Evolutionary conservation across 495 filamentous ascomycete species (phyloP).

Genomic region (Tetracladium marchalianum): DNA sequence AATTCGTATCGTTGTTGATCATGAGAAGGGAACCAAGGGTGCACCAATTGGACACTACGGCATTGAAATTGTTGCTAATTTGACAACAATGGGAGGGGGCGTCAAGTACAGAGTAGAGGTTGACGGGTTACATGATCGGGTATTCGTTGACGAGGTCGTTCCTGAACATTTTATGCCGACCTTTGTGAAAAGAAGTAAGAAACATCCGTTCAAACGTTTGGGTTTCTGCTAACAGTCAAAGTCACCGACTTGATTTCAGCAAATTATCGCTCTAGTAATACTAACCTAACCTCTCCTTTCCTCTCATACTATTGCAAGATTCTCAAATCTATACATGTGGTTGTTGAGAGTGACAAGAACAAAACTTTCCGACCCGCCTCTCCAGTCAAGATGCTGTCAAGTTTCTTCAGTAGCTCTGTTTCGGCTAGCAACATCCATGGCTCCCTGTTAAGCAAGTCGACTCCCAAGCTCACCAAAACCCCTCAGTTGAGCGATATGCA

Average conservation of each 20-base stretch:
- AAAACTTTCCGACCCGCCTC: conserved; percentile 64
- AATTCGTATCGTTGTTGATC: conserved; percentile 52
- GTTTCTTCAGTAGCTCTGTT: conserved; percentile 45
- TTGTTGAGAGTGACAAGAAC: conserved; percentile 47
- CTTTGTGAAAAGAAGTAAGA: conserved; percentile 58
- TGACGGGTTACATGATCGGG: conserved; percentile 47
- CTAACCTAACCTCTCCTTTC: conserved; percentile 49
- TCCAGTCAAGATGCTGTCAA: conserved; percentile 85
- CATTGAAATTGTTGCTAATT: conserved; percentile 51
- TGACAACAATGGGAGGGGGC: conserved; percentile 28
- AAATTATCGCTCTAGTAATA: conserved; percentile 62
- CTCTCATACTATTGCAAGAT: conserved; percentile 64
- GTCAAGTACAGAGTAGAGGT: conserved; percentile 51
- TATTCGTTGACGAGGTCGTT: conserved; percentile 58
- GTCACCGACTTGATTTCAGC: conserved; percentile 54
- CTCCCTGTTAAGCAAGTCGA: background rate
- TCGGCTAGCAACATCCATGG: conserved; percentile 9
- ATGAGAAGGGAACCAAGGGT: conserved; percentile 44
- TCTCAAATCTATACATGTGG: conserved; percentile 58
- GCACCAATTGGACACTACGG: conserved; percentile 56
- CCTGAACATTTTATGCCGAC: conserved; percentile 57
- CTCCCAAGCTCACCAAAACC: conserved; percentile 22
- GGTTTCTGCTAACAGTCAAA: conserved; percentile 14
- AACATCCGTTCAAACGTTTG: no score
- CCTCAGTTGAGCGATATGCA: conserved; percentile 25